Base-by-base conservation (phyloP, 192 early-diverging fungal species). In the Coemansia sp. region DNA sequence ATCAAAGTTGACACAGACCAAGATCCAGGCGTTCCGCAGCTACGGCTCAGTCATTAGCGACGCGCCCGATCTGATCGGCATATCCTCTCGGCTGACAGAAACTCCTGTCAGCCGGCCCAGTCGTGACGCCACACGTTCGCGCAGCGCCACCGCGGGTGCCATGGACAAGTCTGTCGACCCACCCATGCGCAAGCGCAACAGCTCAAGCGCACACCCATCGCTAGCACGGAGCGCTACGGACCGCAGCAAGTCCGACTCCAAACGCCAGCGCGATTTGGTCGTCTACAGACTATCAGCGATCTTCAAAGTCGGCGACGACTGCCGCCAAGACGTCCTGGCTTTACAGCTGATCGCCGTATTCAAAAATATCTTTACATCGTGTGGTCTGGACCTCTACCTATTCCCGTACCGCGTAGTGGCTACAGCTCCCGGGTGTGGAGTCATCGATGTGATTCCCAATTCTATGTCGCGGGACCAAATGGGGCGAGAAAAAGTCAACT, bases 261-360 rank as follows among this genome's bases (percentile, higher is more conserved):
- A 39, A 1, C 6, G 32, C 8, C 40, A 44, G 21, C 33, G 58
- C n/a, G 46, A 61, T 46, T 44, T 73, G 6, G 58, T 77, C 1
- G 64, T 75, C 35, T 85, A 89, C 3, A 89, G 92, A 82, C 90
- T 94, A 73, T 91, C 92, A 5, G 91, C 95, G 1, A 99, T 99
- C 65, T 99, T 99, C 88, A 99, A 99, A 87, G 97, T 99, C 49
- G 98, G 98, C 64, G 98, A 99, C 68, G 97, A 99, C 82, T 99
- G 98, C 83, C 90, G 98, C 33, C 98, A 99, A 80, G 98, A 99
- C 75, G 92, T 99, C 19, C 86, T 99, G 68, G 97, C 98, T 3
- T 78, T 99, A 57, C 98, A 99, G 84, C 85, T 99, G 69, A 98
- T 99, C 84, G 93, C 93, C 1, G 90, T 97, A 38, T 99, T 98